Evolutionary conservation across 2,329 filamentous ascomycete species (phyloP), one percentile per base, ranked within the genome.

Genomic region (Epichloe bromicola): DNA sequence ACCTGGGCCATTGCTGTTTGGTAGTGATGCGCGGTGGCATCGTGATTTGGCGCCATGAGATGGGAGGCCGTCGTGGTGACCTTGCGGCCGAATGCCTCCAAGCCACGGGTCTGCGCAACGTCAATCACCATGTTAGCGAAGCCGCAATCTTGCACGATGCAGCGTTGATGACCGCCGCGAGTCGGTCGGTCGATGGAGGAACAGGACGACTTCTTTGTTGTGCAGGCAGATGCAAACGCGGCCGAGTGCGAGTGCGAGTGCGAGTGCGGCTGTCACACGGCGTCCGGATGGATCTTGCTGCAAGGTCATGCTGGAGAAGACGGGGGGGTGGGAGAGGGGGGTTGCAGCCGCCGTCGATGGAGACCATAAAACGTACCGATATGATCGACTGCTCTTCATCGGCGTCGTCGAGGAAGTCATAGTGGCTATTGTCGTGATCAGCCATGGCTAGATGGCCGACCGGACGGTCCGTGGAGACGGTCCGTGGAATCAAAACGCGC

Each of bases 71-170:
- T 97, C 30, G 88, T 88, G 33, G 90, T 93, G 56, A 97, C 89
- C 70, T 96, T 98, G 64, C 91, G 83, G 58, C 89, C 82, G 69
- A 98, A 96, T 51, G 88, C 86, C 71, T 96, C 90, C 60, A 97
- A 74, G 57, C 93, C 87, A 61, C 88, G 85, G 51, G 88, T 82
- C 89, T 95, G 61, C 48, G 46, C 55, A 53, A 37, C 42, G 54
- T 52, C 54, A 5, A 30, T 17, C n/a, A 41, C 46, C 50, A 47
- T 50, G 50, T 54, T 51, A 54, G 50, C 52, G 57, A 38, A 44
- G 41, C 26, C 14, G 33, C 14, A 38, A 33, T n/a, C 23, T 12
- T 26, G 20, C 11, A 48, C 19, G 49, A 46, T 20, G 34, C 34
- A 52, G 43, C 3, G 26, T 15, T 14, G 20, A 5, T 40, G 23